Percentiles rank a stretch among this genome's conserved stretches.
phyloP scores from a whole-genome alignment of 1,284 basidiomycete species.

The Cutaneotrichosporon sp. region DNA sequence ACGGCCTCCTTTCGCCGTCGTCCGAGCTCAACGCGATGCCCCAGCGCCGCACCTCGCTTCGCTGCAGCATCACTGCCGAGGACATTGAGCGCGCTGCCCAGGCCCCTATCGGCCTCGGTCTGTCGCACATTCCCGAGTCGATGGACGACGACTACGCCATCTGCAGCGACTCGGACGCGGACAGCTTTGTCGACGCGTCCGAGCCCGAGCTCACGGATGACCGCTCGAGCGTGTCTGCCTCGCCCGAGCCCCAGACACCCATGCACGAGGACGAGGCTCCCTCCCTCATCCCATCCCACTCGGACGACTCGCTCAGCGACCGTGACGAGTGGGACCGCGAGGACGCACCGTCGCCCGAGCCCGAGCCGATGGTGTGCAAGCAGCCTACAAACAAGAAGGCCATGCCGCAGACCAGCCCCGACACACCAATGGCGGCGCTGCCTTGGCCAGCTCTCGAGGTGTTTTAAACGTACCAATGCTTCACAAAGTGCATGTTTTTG shows the following conservation, averaged over 20 bases:
- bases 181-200: conserved; percentile 1
- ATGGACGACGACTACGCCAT: conserved; percentile 1
- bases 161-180: conserved; percentile 11
- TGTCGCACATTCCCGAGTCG: conserved; percentile 8
- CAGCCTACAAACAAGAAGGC: background rate
- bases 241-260: conserved; percentile 17
- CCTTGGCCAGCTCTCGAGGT: conserved; percentile 6
- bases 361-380: background rate
- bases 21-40: conserved; percentile 16
- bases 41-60: conserved; percentile 23
- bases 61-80: conserved; percentile 25
- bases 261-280: conserved; percentile 11
- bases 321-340: conserved; percentile 11
- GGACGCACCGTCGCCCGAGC: background rate
- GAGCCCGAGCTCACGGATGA: conserved; percentile 18
- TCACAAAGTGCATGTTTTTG: background rate
- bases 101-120: background rate
- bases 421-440: background rate
- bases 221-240: conserved; percentile 6
- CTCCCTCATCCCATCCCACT: conserved; percentile 5
- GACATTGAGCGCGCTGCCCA: conserved; percentile 16
- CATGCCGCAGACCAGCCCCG: background rate
- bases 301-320: conserved; percentile 13
- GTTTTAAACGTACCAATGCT: background rate
- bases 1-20: conserved; percentile 21